Percentiles rank a stretch among this genome's conserved stretches.
Conservation (phyloP, 352 stramenopile genomes). For the Phytophthora multivora region DNA sequence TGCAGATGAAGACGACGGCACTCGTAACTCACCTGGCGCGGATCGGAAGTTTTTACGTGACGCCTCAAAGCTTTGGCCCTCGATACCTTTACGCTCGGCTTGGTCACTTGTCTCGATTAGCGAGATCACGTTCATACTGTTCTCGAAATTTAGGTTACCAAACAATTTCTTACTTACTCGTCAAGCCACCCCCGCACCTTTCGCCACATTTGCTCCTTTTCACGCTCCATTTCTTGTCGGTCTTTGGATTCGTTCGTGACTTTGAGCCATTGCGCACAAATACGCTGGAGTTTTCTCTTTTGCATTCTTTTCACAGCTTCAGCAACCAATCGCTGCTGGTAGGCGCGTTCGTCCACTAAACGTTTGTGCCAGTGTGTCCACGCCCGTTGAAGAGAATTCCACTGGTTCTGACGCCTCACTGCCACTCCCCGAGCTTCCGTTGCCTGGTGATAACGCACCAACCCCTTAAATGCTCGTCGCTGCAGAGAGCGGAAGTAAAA, state of each 20-base stretch:
- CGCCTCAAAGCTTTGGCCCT: neutral
- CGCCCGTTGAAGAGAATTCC: slow-evolving; percentile 32
- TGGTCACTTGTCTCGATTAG: neutral
- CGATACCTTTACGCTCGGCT: neutral
- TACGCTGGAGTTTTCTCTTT: slow-evolving; percentile 15
- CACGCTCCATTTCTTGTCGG: slow-evolving; percentile 34
- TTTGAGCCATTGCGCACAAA: slow-evolving; percentile 41
- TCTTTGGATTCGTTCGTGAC: slow-evolving; percentile 29
- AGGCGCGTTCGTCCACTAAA: slow-evolving; percentile 7
- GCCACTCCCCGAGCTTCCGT: slow-evolving; percentile 27
- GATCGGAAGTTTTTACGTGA: slow-evolving; percentile 1
- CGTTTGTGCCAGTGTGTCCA: slow-evolving; percentile 39
- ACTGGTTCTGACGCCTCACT: slow-evolving; percentile 36
- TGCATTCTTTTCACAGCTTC: slow-evolving; percentile 13
- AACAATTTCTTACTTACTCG: slow-evolving; percentile 40
- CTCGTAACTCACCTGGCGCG: neutral
- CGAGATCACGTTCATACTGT: neutral
- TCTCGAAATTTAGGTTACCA: no score
- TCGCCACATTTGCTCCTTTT: slow-evolving; percentile 65
- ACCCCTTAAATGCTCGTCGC: slow-evolving; percentile 14
- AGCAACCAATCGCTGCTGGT: slow-evolving; percentile 16
- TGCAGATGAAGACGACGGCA: slow-evolving; percentile 10
- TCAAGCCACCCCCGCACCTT: slow-evolving; percentile 72
- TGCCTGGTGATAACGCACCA: slow-evolving; percentile 24
- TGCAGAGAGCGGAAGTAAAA: slow-evolving; percentile 25